Base-by-base conservation (phyloP, 2,329 filamentous ascomycete genomes). In the Leptoxyphium fumago region DNA sequence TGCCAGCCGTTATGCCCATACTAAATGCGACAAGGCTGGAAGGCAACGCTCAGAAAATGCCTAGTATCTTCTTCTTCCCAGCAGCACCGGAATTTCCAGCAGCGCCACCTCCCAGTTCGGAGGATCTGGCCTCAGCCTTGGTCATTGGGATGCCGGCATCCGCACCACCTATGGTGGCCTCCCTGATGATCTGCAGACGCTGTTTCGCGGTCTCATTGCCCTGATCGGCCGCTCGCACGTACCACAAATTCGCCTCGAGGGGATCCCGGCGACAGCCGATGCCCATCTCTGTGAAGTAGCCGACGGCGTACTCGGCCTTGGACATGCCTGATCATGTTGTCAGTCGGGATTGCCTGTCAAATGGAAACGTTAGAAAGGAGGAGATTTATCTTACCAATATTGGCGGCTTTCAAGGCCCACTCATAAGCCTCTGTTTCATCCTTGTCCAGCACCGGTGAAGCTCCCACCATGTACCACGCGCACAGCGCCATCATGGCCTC, bases 191-290 rank as follows among this genome's bases (percentile, higher is more conserved):
- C 15, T 82, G 78, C 43, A 98, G 72, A 21, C 91, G 77, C 56
- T 91, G 82, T 62, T 82, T 89, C 42, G 91, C 91, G 46, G 87
- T 78, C 55, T 91, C 84, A 56, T 96, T 88, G 40, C 89, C 91
- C 41, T 85, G 77, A 52, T 94, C 89, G 13, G 91, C 89, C 5
- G 91, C 91, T 63, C 84, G 85, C 53, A 98, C 89, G 61, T 98
- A 98, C 89, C 88, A 96, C 29, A 94, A 84, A 58, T 98, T 98
- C 53, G 91, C 89, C 63, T 95, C 88, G 38, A 98, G 74, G n/a
- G 89, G 80, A 61, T 98, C 91, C 41, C 86, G 80, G 32, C 87
- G 83, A 62, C 87, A 95, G 41, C 91, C 91, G 54, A 98, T 95
- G 49, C 91, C 91, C 84, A 93, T 94, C 63, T 98, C 91, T 5